phyloP scores from a whole-genome alignment of 108 stramenopile genomes.

The Discostella stelligeroides region DNA sequence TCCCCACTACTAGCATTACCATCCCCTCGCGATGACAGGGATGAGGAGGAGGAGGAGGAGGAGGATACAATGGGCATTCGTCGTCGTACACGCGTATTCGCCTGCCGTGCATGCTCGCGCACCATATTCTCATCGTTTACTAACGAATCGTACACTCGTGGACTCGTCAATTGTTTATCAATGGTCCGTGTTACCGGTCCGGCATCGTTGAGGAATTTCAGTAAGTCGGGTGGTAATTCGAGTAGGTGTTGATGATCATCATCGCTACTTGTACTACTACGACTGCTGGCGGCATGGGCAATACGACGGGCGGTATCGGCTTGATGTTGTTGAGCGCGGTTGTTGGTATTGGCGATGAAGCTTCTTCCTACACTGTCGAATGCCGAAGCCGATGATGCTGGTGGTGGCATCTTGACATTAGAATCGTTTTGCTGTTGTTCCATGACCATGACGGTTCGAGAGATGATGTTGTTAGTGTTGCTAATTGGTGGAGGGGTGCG shows the following conservation, averaged over 20 bases:
- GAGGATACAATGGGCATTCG: slow-evolving; percentile 35
- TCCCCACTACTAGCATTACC: background rate
- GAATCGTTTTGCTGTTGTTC: background rate
- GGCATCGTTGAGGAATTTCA: slow-evolving; percentile 54
- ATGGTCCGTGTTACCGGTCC: slow-evolving; percentile 49
- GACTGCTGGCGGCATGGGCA: slow-evolving; percentile 3
- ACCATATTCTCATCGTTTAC: slow-evolving; percentile 13
- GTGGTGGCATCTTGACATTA: no score
- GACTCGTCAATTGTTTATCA: slow-evolving; percentile 50
- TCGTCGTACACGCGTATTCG: slow-evolving; percentile 29
- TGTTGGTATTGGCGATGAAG: background rate
- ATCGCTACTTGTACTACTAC: no score
- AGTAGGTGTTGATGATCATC: background rate
- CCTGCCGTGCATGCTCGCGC: slow-evolving; percentile 31
- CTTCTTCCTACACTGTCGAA: no score
- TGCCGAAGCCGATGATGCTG: no score
- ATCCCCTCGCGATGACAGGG: background rate
- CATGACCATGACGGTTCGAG: background rate
- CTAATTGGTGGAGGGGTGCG: background rate
- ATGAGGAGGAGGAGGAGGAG: no score
- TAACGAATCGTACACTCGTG: slow-evolving; percentile 49
- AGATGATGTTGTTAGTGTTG: background rate
- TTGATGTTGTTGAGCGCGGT: background rate
- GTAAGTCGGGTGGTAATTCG: slow-evolving; percentile 38
- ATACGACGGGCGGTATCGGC: slow-evolving; percentile 6